Evolutionary conservation across 495 filamentous ascomycete species (phyloP).

Genomic region (Xylaria acuta): DNA sequence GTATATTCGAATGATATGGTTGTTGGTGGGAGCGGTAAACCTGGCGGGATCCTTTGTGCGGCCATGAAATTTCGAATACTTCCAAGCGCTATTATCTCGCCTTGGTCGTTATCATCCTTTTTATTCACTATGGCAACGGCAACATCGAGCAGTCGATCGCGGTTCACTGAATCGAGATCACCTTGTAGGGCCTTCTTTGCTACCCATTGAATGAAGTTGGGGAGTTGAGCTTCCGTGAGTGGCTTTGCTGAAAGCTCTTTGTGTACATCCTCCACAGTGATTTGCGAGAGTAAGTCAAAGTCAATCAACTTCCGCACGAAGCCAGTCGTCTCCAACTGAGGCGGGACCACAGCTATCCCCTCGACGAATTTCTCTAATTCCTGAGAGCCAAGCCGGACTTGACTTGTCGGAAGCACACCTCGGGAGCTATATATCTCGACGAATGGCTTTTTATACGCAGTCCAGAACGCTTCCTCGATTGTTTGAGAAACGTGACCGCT

Average conservation of each 20-base stretch:
- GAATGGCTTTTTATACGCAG: conserved; percentile 74
- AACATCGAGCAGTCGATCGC: conserved; percentile 73
- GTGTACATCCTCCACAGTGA: conserved; percentile 85
- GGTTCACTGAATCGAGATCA: conserved; percentile 68
- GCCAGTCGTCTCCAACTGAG: conserved; percentile 67
- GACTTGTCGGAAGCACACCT: conserved; percentile 77
- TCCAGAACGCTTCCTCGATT: conserved; percentile 96
- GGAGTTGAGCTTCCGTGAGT: conserved; percentile 73
- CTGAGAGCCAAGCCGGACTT: conserved; percentile 79
- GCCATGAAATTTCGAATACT: conserved; percentile 76
- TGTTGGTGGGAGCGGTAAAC: conserved; percentile 80
- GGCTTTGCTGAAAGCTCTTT: conserved; percentile 79
- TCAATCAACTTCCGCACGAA: conserved; percentile 81
- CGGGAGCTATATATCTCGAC: conserved; percentile 89
- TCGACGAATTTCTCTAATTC: conserved; percentile 85
- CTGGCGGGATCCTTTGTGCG: conserved; percentile 74
- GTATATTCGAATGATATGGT: conserved; percentile 85
- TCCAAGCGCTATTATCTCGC: conserved; percentile 76
- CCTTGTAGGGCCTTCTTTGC: conserved; percentile 67
- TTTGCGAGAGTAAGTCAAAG: conserved; percentile 79
- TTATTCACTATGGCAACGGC: conserved; percentile 80
- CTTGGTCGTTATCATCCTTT: conserved; percentile 62
- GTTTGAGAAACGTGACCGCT: conserved; percentile 77
- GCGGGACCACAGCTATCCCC: conserved; percentile 85
- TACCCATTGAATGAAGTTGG: conserved; percentile 83